Evolutionary conservation across 2,329 filamentous ascomycete genomes (phyloP).

Genomic region (Penicillium griseofulvum): DNA sequence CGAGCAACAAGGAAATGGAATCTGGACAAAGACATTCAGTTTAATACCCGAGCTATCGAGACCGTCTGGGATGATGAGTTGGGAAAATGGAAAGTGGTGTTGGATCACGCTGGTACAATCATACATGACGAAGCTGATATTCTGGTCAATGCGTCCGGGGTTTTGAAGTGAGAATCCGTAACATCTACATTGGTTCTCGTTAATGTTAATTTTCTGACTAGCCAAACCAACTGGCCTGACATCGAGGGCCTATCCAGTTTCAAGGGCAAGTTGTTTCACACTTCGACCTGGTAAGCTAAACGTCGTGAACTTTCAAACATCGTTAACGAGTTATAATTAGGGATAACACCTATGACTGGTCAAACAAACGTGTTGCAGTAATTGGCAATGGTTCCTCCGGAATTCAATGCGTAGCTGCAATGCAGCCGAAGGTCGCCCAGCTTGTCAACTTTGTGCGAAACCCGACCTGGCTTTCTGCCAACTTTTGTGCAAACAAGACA

Average conservation of each 20-base stretch:
- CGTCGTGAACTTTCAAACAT: too few relatives aligned
- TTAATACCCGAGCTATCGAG: slow-evolving; percentile 38
- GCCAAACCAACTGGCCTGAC: slow-evolving; percentile 25
- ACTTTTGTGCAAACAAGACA: slow-evolving; percentile 22
- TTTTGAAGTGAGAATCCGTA: slow-evolving; percentile 14
- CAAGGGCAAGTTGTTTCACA: slow-evolving; percentile 32
- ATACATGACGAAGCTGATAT: slow-evolving; percentile 35
- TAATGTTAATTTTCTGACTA: background rate
- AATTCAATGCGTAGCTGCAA: slow-evolving; percentile 33
- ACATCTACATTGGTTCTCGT: background rate
- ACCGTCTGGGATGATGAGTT: slow-evolving; percentile 40
- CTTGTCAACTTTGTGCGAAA: slow-evolving; percentile 31
- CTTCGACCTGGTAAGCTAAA: slow-evolving; percentile 25
- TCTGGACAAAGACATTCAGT: slow-evolving; percentile 39
- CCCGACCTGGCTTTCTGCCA: slow-evolving; percentile 29
- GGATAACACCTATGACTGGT: slow-evolving; percentile 24
- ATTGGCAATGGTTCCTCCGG: slow-evolving; percentile 31
- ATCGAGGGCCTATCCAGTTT: slow-evolving; percentile 29
- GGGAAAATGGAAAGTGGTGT: slow-evolving; percentile 36
- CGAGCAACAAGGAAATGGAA: slow-evolving; percentile 39
- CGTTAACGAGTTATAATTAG: background rate
- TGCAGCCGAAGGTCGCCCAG: slow-evolving; percentile 18
- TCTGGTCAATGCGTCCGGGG: slow-evolving; percentile 34
- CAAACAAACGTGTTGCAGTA: slow-evolving; percentile 21
- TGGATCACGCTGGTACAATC: slow-evolving; percentile 27